Evolutionary conservation across 2,329 filamentous ascomycete genomes (phyloP).

Genomic region (Mycosphaerelloides madeirae): DNA sequence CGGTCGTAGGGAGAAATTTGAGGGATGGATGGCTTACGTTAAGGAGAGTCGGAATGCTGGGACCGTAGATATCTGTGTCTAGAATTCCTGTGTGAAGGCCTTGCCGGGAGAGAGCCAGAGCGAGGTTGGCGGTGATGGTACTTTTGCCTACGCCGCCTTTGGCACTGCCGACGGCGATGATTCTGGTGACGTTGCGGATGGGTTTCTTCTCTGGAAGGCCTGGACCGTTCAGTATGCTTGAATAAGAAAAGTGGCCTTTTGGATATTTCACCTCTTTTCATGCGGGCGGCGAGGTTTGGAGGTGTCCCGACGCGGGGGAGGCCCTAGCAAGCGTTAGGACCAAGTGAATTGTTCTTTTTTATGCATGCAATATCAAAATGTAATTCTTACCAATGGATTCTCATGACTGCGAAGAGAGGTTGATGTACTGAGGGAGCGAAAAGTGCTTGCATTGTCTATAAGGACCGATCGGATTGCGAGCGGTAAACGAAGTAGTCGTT

Average conservation of each 20-base stretch:
- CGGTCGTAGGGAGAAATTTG: not conserved
- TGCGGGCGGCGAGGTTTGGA: constrained; percentile 60
- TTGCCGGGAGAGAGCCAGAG: constrained; percentile 75
- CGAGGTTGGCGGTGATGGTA: constrained; percentile 88
- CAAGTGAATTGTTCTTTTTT: not conserved
- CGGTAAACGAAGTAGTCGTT: too few relatives aligned
- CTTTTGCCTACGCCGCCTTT: constrained; percentile 99
- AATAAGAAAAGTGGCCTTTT: not conserved
- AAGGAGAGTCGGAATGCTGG: constrained; percentile 86
- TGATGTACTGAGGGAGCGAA: not conserved
- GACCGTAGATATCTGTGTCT: constrained; percentile 95
- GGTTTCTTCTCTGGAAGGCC: constrained; percentile 72
- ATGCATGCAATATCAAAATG: not conserved
- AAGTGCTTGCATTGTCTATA: not conserved
- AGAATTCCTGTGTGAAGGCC: constrained; percentile 82
- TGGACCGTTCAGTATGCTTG: constrained; percentile 3
- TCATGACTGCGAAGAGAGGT: constrained; percentile 59
- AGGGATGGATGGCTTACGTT: constrained; percentile 48
- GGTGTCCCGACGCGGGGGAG: constrained; percentile 69
- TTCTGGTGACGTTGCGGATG: constrained; percentile 79
- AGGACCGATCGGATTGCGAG: not conserved
- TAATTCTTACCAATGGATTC: constrained; percentile 68
- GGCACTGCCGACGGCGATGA: constrained; percentile 94
- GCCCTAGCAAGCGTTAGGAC: constrained; percentile 52
- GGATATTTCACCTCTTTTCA: constrained; percentile 56